phyloP scores from a whole-genome alignment of 106 monocot species.

The Chionographis japonica region DNA sequence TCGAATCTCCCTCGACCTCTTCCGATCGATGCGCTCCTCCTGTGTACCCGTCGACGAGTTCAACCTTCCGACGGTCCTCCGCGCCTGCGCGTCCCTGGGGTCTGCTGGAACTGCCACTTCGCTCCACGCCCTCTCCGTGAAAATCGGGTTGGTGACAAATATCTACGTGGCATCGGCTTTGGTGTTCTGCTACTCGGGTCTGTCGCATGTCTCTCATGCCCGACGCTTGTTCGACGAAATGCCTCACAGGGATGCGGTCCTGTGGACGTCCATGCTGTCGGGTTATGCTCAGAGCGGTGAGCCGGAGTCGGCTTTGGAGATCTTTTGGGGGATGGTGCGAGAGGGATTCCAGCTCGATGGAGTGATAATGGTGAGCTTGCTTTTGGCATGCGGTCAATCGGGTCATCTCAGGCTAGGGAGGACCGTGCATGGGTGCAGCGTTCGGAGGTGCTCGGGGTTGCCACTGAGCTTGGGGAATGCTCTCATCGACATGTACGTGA shows the following conservation, averaged over 20 bases:
- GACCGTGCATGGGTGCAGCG: constrained; percentile 39
- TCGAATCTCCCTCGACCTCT: constrained; percentile 17
- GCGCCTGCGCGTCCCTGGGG: constrained; percentile 32
- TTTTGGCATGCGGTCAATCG: constrained; percentile 34
- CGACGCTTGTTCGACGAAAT: constrained; percentile 54
- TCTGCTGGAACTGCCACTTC: neutral
- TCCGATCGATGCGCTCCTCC: constrained; percentile 19
- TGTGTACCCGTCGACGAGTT: constrained; percentile 28
- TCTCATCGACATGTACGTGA: constrained; percentile 74
- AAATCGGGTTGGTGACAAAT: constrained; percentile 27
- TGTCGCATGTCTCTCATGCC: constrained; percentile 20
- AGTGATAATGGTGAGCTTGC: constrained; percentile 45
- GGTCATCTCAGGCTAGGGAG: constrained; percentile 34
- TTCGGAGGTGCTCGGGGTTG: constrained; percentile 22
- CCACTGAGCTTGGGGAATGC: constrained; percentile 55
- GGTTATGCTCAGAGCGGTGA: constrained; percentile 52
- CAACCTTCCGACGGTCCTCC: constrained; percentile 54
- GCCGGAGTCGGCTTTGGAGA: constrained; percentile 22
- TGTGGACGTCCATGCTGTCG: constrained; percentile 74
- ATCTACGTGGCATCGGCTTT: constrained; percentile 45
- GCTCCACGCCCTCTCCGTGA: constrained; percentile 30
- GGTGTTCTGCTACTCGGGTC: constrained; percentile 30
- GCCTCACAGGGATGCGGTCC: constrained; percentile 41
- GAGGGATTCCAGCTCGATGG: constrained; percentile 34
- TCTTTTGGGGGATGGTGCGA: constrained; percentile 43